phyloP scores from a whole-genome alignment of 805 yeast genomes.

The Yarrowia keelungensis region DNA sequence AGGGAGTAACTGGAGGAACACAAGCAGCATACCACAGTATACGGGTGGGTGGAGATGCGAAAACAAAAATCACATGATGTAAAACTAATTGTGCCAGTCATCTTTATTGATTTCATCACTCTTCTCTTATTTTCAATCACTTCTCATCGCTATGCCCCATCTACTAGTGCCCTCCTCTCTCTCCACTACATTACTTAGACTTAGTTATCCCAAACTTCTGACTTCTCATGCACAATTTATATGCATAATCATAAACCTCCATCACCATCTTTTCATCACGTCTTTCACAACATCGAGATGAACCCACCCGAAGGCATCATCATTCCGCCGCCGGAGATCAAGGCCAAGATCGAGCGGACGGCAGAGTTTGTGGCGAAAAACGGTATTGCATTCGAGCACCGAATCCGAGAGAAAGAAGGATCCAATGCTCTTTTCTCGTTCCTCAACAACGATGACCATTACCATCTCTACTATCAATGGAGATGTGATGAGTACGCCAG shows the following conservation, averaged over 20 bases:
- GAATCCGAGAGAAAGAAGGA: slow-evolving; percentile 58
- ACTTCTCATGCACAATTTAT: slow-evolving; percentile 1
- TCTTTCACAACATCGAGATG: neutral
- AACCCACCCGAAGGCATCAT: slow-evolving; percentile 54
- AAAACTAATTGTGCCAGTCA: too few species aligned
- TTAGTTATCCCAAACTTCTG: too few species aligned
- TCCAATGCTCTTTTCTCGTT: slow-evolving; percentile 68
- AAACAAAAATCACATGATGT: too few species aligned
- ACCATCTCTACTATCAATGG: slow-evolving; percentile 64
- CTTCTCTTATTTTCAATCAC: too few species aligned
- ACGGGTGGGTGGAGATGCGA: too few species aligned
- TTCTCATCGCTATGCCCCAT: too few species aligned
- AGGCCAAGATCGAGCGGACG: slow-evolving; percentile 69
- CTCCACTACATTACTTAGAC: too few species aligned
- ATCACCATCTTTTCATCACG: slow-evolving; percentile 10
- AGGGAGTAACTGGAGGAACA: too few species aligned
- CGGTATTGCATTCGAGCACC: slow-evolving; percentile 68
- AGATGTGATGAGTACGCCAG: slow-evolving; percentile 51
- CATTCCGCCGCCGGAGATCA: slow-evolving; percentile 61
- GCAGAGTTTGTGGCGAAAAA: slow-evolving; percentile 72
- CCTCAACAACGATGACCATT: slow-evolving; percentile 60
- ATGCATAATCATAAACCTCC: slow-evolving; percentile 34
- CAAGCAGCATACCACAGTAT: too few species aligned
- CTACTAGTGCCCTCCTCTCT: too few species aligned
- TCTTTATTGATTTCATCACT: too few species aligned